A percentile compares a stretch with the other conserved stretches of the same genome.
Evolutionary conservation across 1,139 yeast species (phyloP).

Genomic region (Zygoascus meyerae): DNA sequence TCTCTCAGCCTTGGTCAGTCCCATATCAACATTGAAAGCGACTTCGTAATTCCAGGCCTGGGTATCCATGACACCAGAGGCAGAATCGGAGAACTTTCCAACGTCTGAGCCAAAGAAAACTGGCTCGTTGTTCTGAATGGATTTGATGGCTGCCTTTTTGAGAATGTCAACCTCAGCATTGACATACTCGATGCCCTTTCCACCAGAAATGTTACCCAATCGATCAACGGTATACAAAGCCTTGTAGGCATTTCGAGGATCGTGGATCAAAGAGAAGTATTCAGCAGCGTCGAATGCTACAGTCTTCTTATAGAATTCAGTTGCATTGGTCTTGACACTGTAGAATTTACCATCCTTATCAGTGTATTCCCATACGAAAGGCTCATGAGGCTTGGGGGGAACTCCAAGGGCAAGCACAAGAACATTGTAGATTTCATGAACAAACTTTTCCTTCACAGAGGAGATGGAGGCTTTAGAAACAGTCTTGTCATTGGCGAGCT

Average conservation of each 20-base stretch:
- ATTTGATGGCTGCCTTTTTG: conserved; percentile 51
- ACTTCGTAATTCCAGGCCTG: conserved; percentile 51
- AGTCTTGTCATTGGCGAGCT: conserved; percentile 25
- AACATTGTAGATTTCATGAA: conserved; percentile 49
- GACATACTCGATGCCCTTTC: conserved; percentile 58
- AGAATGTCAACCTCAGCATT: conserved; percentile 46
- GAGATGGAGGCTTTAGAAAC: conserved; percentile 31
- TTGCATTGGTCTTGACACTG: conserved; percentile 45
- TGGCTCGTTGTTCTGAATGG: conserved; percentile 57
- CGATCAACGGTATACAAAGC: conserved; percentile 57
- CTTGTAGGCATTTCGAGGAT: conserved; percentile 53
- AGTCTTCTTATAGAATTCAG: conserved; percentile 45
- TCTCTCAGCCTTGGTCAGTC: conserved; percentile 48
- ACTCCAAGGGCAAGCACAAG: conserved; percentile 53
- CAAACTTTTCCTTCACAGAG: conserved; percentile 44
- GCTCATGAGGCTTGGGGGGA: conserved; percentile 55
- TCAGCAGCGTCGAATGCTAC: conserved; percentile 43
- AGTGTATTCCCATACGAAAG: conserved; percentile 54
- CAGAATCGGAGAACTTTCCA: conserved; percentile 48
- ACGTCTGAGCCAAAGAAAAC: conserved; percentile 69
- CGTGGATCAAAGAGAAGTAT: conserved; percentile 55
- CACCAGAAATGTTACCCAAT: conserved; percentile 54
- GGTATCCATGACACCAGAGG: conserved; percentile 50
- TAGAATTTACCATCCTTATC: conserved; percentile 52
- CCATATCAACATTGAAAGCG: conserved; percentile 49